Base-by-base conservation (phyloP, 2,329 filamentous ascomycete species). In the Purpureocillium takamizusanense region DNA sequence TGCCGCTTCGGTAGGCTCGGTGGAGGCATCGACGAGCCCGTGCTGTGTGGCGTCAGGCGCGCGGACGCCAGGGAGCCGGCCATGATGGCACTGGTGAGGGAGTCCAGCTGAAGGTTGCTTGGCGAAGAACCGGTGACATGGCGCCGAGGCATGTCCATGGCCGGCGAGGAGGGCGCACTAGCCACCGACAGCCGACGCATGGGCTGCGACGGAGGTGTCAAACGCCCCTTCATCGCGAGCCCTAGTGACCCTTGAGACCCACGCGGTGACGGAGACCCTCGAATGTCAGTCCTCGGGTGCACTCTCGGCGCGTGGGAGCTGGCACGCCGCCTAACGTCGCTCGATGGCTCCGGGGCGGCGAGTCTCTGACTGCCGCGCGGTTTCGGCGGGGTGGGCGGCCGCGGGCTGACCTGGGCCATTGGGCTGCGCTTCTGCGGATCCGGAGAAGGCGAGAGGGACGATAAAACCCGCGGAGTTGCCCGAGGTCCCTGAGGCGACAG, bases 11-110 rank as follows among this genome's bases (percentile, higher is more conserved):
- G 63, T 6, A 66, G 52, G 1, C 66, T 63, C 1, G 55, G 55
- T 8, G 57, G 51, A 4, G 49, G 45, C 5, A 60, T 46, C 1
- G 56, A 56, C 3, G 57, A 53, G 60, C 66, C 50, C 31, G 62
- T 55, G 46, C 57, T 59, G 41, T 61, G 61, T 33, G 56, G 67
- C 37, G 55, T 65, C 39, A 61, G 63, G 45, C 78, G 75, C 2
- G 78, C 70, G 1, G 82, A 77, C 5, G 85, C 85, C 0, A 89
- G 66, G 17, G 80, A 83, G 2, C 83, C 79, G 2, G 83, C 84
- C 50, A 89, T 73, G 41, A 89, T 86, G 45, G 85, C 85, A 49
- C 77, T 76, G 11, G 83, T 79, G 7, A 89, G 72, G 1, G 78
- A 78, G 42, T 81, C 73, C 9, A 85, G 67, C 1, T 73, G 72